Conservation (phyloP, 2,329 filamentous ascomycete genomes). For the Calonectria naviculata region DNA sequence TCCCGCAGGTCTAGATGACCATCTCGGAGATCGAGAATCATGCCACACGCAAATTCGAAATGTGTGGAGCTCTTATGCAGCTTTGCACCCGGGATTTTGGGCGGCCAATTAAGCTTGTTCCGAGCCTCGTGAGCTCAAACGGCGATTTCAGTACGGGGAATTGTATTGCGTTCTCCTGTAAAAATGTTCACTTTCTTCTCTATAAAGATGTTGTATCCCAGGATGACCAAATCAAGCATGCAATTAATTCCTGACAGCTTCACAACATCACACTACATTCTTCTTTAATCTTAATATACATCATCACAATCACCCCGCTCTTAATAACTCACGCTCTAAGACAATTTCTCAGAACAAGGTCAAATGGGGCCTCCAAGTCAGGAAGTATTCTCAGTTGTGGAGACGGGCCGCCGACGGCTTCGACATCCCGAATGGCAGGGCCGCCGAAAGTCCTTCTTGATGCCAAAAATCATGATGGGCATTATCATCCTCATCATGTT, state of each 20-base stretch:
- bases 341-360: background rate
- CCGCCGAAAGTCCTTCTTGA: conserved; percentile 22
- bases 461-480: conserved; percentile 30
- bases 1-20: background rate
- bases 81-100: background rate
- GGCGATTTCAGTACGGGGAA: background rate
- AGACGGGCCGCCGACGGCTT: background rate
- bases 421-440: conserved; percentile 24
- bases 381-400: conserved; percentile 4
- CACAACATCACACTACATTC: background rate
- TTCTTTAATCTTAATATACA: background rate
- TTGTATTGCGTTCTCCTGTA: background rate
- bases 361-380: background rate
- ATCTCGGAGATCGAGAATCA: conserved; percentile 2
- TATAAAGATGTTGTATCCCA: background rate
- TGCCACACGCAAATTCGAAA: background rate
- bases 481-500: conserved; percentile 33
- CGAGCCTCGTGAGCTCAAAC: background rate
- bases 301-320: background rate
- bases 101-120: conserved; percentile 2
- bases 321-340: background rate
- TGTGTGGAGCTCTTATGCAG: background rate
- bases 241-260: background rate
- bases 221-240: background rate
- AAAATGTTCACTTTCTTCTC: background rate